phyloP scores from a whole-genome alignment of 225 moss, liverwort and hornwort genomes.

The Neckera pumila region DNA sequence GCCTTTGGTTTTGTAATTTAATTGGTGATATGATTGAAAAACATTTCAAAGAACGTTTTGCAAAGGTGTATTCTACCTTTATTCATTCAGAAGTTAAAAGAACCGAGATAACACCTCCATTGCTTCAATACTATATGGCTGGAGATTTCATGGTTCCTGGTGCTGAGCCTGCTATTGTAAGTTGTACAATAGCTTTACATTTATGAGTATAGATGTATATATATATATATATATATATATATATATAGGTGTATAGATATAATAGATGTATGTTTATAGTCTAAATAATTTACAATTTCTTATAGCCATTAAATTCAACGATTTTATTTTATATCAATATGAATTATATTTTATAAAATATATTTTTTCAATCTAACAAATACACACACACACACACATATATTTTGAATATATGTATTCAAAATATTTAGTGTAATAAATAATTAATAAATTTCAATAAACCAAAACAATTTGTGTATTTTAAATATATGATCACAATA shows the following conservation, averaged over 20 bases:
- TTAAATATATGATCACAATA: background rate
- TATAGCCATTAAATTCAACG: background rate
- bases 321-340: too few relatives aligned
- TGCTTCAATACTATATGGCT: conserved; percentile 68
- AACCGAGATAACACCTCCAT: conserved; percentile 47
- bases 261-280: too few relatives aligned
- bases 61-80: conserved; percentile 70
- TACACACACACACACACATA: too few relatives aligned
- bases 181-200: accelerated
- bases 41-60: conserved; percentile 75
- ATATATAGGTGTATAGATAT: too few relatives aligned
- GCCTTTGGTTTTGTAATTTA: conserved; percentile 80
- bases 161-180: conserved; percentile 60
- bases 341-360: background rate
- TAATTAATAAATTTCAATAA: too few relatives aligned
- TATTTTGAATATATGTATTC: background rate
- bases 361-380: background rate
- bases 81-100: conserved; percentile 72
- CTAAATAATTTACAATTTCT: background rate
- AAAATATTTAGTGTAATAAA: background rate
- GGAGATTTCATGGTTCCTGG: conserved; percentile 90
- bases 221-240: too few relatives aligned
- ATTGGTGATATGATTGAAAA: conserved; percentile 71
- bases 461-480: too few relatives aligned
- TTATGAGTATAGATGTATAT: too few relatives aligned